These are phyloP conservation scores for Wickerhamiella sergipiensis DNA, from an alignment of 805 yeast genomes.

Conservation along the genomic window DNA sequence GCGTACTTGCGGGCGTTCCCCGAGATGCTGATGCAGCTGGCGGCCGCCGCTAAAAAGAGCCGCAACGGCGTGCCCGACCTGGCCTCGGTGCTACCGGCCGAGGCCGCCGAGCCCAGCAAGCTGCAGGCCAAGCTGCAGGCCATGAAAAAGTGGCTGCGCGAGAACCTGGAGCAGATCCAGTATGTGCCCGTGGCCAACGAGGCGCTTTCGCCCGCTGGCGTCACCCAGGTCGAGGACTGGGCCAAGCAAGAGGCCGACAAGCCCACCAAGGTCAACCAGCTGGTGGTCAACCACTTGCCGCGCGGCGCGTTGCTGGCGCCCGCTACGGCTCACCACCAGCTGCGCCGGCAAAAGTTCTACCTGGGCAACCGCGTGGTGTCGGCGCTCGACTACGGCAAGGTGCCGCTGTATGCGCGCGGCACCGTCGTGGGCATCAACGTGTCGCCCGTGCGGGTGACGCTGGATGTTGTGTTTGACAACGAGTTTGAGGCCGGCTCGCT, in stretches of 20 bases:
- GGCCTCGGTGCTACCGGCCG: not conserved
- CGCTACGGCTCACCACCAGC: constrained; percentile 49
- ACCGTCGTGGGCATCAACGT: constrained; percentile 61
- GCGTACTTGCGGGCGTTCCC: constrained; percentile 54
- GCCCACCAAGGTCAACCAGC: constrained; percentile 35
- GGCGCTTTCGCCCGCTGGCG: constrained; percentile 52
- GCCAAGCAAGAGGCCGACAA: constrained; percentile 29
- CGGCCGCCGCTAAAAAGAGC: constrained; percentile 1
- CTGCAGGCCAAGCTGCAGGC: constrained; percentile 26
- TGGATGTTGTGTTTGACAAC: constrained; percentile 73
- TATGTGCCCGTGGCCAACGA: constrained; percentile 68
- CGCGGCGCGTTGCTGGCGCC: constrained; percentile 72
- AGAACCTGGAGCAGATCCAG: constrained; percentile 30
- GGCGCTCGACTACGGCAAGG: constrained; percentile 76
- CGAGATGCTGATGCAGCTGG: constrained; percentile 36
- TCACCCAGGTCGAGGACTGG: constrained; percentile 50
- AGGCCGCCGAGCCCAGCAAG: constrained; percentile 17
- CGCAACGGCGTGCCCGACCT: constrained; percentile 16
- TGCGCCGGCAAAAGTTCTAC: constrained; percentile 61
- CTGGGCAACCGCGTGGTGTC: constrained; percentile 86
- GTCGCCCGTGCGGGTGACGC: constrained; percentile 30
- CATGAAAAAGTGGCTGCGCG: constrained; percentile 34
- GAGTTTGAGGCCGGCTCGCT: constrained; percentile 73
- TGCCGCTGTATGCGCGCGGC: constrained; percentile 77
- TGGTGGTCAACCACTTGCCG: constrained; percentile 70